These are phyloP conservation scores for Jaapia argillacea DNA, from an alignment of 768 basidiomycete genomes.

Conservation along the genomic window DNA sequence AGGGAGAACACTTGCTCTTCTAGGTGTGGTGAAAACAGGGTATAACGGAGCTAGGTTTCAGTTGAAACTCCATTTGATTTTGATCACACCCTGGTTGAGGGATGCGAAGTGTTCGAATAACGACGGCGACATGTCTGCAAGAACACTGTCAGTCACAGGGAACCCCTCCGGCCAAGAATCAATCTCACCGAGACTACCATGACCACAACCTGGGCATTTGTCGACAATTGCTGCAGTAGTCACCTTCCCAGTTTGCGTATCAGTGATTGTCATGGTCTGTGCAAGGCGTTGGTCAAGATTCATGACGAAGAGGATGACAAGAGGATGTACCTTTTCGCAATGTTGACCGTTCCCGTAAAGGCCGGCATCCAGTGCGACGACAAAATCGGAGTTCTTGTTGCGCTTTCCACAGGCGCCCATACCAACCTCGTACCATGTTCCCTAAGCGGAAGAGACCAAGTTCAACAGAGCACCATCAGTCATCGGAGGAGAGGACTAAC, in stretches of 20 bases:
- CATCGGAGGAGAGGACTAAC: slow-evolving; percentile 27
- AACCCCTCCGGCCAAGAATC: no score
- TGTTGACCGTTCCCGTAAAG: slow-evolving; percentile 45
- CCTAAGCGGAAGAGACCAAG: no score
- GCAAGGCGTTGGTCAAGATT: slow-evolving; percentile 1
- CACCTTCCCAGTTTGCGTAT: slow-evolving; percentile 38
- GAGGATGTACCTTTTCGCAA: slow-evolving; percentile 42
- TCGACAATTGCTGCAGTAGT: slow-evolving; percentile 44
- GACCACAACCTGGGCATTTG: slow-evolving; percentile 45
- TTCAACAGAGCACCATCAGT: slow-evolving; percentile 1
- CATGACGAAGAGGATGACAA: no score
- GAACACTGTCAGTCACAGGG: no score
- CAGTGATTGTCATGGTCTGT: slow-evolving; percentile 39
- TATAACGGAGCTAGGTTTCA: neutral
- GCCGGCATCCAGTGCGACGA: slow-evolving; percentile 50
- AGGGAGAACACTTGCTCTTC: neutral
- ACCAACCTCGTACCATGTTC: slow-evolving; percentile 54
- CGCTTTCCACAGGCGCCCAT: slow-evolving; percentile 54
- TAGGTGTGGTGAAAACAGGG: neutral
- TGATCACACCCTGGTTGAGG: neutral
- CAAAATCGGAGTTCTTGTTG: slow-evolving; percentile 37
- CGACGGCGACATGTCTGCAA: slow-evolving; percentile 64
- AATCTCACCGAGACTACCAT: slow-evolving; percentile 44
- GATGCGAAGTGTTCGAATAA: slow-evolving; percentile 42
- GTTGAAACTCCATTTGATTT: neutral